These are phyloP conservation scores for Penicillium desertorum DNA, from an alignment of 495 filamentous ascomycete species.

Conservation along the genomic window DNA sequence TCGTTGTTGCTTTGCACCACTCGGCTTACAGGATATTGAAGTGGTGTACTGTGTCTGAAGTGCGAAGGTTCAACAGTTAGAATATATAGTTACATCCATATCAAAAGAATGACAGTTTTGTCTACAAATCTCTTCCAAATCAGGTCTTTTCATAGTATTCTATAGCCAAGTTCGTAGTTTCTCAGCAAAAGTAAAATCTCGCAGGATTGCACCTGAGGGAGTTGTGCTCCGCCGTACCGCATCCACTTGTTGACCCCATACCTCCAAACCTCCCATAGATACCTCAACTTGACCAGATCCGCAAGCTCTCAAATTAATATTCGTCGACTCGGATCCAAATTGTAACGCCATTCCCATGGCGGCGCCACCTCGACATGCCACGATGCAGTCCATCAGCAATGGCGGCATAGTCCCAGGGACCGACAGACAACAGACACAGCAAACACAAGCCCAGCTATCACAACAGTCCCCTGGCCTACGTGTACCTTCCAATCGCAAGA, in stretches of 20 bases:
- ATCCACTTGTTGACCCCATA: slow-evolving; percentile 17
- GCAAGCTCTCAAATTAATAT: background rate
- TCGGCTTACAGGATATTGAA: background rate
- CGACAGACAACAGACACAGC: slow-evolving; percentile 26
- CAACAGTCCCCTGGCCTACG: slow-evolving; percentile 65
- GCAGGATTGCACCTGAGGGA: slow-evolving; percentile 19
- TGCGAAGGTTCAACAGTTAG: background rate
- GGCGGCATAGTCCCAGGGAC: slow-evolving; percentile 22
- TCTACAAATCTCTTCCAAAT: background rate
- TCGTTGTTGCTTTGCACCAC: background rate
- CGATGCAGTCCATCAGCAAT: slow-evolving; percentile 44
- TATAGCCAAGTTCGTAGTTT: background rate
- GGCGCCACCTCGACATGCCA: slow-evolving; percentile 36
- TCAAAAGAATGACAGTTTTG: slow-evolving; percentile 1
- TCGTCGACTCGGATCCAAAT: background rate
- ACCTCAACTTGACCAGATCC: background rate
- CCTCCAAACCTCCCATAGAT: slow-evolving; percentile 7
- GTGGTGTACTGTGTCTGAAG: background rate
- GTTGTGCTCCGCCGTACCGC: slow-evolving; percentile 33
- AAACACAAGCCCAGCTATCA: slow-evolving; percentile 34
- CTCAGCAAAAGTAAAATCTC: slow-evolving; percentile 5
- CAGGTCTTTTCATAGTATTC: background rate
- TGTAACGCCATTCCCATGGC: slow-evolving; percentile 30
- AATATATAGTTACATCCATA: background rate
- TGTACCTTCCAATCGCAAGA: slow-evolving; percentile 92